A percentile compares a stretch with the other conserved stretches of the same genome.
phyloP scores from a whole-genome alignment of 495 filamentous ascomycete species.

The Annulohypoxylon stygium region DNA sequence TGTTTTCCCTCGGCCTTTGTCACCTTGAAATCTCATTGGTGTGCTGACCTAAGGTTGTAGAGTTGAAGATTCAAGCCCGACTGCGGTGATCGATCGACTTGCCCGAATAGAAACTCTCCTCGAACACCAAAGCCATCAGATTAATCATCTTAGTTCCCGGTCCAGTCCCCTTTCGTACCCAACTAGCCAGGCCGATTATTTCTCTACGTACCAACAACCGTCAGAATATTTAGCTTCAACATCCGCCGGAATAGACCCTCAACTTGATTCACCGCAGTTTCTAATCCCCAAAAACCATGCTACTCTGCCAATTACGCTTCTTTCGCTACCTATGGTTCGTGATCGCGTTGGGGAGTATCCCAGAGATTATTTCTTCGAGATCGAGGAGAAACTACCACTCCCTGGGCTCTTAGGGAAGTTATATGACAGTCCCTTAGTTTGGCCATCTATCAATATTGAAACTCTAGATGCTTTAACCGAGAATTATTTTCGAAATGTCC shows the following conservation, averaged over 20 bases:
- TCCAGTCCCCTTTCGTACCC: constrained; percentile 47
- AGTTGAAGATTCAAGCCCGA: constrained; percentile 49
- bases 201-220: constrained; percentile 43
- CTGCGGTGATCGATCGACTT: constrained; percentile 52
- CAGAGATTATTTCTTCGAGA: constrained; percentile 51
- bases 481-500: constrained; percentile 52
- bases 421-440: constrained; percentile 42
- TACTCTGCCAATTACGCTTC: constrained; percentile 48
- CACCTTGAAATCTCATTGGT: constrained; percentile 4
- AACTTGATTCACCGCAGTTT: constrained; percentile 49
- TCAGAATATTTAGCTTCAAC: constrained; percentile 45
- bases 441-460: constrained; percentile 48
- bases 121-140: constrained; percentile 53
- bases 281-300: constrained; percentile 52
- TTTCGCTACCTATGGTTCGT: constrained; percentile 49
- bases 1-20: constrained; percentile 14
- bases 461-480: constrained; percentile 45
- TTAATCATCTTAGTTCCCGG: constrained; percentile 46
- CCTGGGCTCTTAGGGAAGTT: constrained; percentile 47
- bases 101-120: constrained; percentile 52
- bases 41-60: constrained; percentile 31
- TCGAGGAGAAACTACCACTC: constrained; percentile 49
- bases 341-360: constrained; percentile 51
- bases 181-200: constrained; percentile 49
- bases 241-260: constrained; percentile 42